Base-by-base conservation (phyloP, 768 basidiomycete genomes). In the Galerina marginata region DNA sequence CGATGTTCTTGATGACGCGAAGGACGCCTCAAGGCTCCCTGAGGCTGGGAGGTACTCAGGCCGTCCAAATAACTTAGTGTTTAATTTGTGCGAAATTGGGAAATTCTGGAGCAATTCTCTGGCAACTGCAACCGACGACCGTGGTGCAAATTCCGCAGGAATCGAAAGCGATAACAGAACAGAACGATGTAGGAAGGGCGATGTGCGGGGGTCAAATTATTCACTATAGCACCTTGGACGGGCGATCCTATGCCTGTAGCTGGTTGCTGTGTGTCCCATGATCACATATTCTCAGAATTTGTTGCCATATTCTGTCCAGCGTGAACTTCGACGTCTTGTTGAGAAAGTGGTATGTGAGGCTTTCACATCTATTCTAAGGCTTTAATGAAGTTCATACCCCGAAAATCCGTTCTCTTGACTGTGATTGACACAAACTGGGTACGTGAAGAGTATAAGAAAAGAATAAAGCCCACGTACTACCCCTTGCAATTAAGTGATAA, bases 291-390 rank as follows among this genome's bases (percentile, higher is more conserved):
- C 15, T 36, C 46, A 23, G 37, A 47, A 50, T 25, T 33, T 39
- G 47, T 54, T 59, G 51, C 52, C 58, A 38, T 59, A 54, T 59
- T 48, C 45, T 54, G 52, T 40, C 46, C 43, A 47, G 52, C 38
- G 45, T 53, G 47, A 12, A 25, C 56, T 42, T 26, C 43, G 36
- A 44, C 43, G 1, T 33, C 20, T 7, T 6, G 40, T 44, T 46
- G 54, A 26, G 54, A 44, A 42, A 46, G 16, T n/a, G 33, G n/a
- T 42, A 37, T 25, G 23, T 38, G 15, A 25, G 37, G 39, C 20
- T 56, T 40, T 37, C 20, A 40, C 40, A 39, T 11, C 36, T 49
- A 26, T 33, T 49, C 25, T 7, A 44, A 44, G 10, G 29, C 40
- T 37, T 54, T 38, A 23, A 15, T 46, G 16, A 44, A 14, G 5